Evolutionary conservation across 768 basidiomycete genomes (phyloP).

Genomic region (Pleurotus tuoliensis): DNA sequence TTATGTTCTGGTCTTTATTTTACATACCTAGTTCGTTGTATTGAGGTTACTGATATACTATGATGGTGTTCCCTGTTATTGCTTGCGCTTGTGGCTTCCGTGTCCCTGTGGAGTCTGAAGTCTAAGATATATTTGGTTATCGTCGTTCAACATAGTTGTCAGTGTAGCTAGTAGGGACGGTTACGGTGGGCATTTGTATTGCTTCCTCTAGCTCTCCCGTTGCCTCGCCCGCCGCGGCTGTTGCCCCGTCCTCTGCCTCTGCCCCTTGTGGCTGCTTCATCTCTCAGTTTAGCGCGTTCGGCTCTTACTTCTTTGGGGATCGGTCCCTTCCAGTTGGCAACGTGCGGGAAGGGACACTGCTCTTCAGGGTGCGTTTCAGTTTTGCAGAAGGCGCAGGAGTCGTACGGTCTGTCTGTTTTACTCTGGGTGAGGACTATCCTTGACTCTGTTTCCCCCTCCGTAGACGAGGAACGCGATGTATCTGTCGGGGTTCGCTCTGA

Average conservation of each 20-base stretch:
- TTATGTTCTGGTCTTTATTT: too few relatives aligned
- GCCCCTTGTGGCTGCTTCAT: background rate
- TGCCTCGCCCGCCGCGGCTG: background rate
- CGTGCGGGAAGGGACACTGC: background rate
- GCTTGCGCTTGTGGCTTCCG: too few relatives aligned
- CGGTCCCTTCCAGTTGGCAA: background rate
- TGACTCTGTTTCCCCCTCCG: background rate
- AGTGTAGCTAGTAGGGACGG: too few relatives aligned
- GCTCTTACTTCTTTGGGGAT: background rate
- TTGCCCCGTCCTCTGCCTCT: background rate
- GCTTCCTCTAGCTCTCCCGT: too few relatives aligned
- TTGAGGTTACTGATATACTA: too few relatives aligned
- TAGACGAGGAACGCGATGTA: background rate
- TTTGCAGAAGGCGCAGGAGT: slow-evolving; percentile 1
- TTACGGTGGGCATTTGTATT: too few relatives aligned
- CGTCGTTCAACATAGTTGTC: too few relatives aligned
- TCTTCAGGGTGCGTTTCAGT: background rate
- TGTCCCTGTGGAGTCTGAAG: too few relatives aligned
- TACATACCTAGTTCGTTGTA: too few relatives aligned
- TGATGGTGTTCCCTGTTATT: too few relatives aligned
- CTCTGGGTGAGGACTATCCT: background rate
- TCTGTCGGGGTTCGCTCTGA: background rate
- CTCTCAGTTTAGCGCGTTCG: background rate
- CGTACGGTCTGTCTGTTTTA: background rate
- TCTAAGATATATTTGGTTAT: too few relatives aligned